Evolutionary conservation across 257 asterid genomes (phyloP).

Genomic region (Dorcoceras hygrometricum): DNA sequence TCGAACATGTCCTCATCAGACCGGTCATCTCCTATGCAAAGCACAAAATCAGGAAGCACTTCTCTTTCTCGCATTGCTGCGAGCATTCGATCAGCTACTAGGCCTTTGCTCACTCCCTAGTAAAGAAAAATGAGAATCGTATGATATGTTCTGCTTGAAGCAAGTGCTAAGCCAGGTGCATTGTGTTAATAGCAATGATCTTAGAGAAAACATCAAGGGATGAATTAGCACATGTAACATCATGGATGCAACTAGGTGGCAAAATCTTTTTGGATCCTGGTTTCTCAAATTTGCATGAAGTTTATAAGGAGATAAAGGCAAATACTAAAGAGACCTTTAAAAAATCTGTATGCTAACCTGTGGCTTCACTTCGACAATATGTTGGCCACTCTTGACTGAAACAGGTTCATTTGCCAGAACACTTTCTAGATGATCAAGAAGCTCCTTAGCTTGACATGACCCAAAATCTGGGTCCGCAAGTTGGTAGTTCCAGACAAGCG

Average conservation of each 20-base stretch:
- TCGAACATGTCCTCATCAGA: conserved; percentile 56
- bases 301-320: neutral
- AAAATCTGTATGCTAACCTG: conserved; percentile 27
- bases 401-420: conserved; percentile 52
- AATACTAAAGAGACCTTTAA: neutral
- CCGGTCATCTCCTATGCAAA: conserved; percentile 51
- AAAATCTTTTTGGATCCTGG: neutral
- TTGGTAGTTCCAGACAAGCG: conserved; percentile 47
- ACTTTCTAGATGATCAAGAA: conserved; percentile 48
- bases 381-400: conserved; percentile 49
- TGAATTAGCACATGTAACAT: too few species aligned
- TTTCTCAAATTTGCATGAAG: neutral
- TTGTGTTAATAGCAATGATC: too few species aligned
- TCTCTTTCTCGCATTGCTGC: conserved; percentile 31
- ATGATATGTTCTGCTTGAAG: too few species aligned
- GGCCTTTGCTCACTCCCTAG: conserved; percentile 53
- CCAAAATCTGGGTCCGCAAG: conserved; percentile 48
- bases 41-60: conserved; percentile 40
- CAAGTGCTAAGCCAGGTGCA: neutral
- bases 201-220: too few species aligned
- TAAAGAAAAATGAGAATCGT: conserved; percentile 3
- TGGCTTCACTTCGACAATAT: conserved; percentile 50
- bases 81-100: conserved; percentile 37
- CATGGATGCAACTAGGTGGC: too few species aligned
- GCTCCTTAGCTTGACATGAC: conserved; percentile 46